Percentiles rank a stretch among this genome's conserved stretches.
Conservation (phyloP, 768 basidiomycete genomes). For the Amanita rimosa region DNA sequence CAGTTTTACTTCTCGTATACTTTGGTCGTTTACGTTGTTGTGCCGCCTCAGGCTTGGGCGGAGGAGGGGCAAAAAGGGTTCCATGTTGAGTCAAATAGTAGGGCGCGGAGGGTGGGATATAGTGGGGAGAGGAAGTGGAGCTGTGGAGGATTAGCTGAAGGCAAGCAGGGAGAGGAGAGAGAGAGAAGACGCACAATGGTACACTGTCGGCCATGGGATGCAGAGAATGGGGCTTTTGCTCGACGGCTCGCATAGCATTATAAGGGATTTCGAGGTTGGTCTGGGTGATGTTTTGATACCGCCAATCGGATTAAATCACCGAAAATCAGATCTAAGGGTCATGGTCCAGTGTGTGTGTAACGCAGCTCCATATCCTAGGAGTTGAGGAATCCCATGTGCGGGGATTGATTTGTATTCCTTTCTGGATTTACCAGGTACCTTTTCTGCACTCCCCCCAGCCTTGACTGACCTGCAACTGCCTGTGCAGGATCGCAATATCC, state of each 20-base stretch:
- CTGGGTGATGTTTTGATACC: conserved; percentile 24
- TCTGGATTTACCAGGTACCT: conserved; percentile 26
- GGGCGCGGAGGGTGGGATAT: conserved; percentile 23
- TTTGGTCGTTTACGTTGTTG: conserved; percentile 71
- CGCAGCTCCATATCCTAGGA: conserved; percentile 30
- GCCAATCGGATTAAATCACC: conserved; percentile 43
- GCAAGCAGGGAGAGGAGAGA: background rate
- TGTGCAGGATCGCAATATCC: background rate
- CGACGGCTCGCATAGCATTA: conserved; percentile 36
- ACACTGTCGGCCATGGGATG: conserved; percentile 39
- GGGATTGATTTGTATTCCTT: conserved; percentile 32
- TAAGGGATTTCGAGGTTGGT: conserved; percentile 29
- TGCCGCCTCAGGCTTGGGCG: conserved; percentile 35
- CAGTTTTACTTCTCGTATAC: conserved; percentile 90
- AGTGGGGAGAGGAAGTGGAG: conserved; percentile 25
- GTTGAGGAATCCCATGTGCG: conserved; percentile 27
- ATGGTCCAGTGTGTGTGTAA: conserved; percentile 33
- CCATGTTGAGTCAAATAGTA: conserved; percentile 28
- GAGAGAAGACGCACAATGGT: conserved; percentile 36
- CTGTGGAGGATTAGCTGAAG: conserved; percentile 16
- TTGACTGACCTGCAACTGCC: background rate
- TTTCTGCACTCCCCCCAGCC: conserved; percentile 15
- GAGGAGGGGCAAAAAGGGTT: conserved; percentile 35
- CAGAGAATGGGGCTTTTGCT: conserved; percentile 27
- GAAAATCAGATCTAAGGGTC: conserved; percentile 70